Evolutionary conservation across 306 rosid species (phyloP), one percentile per base, ranked within the genome.

Genomic region (Comarum palustre): DNA sequence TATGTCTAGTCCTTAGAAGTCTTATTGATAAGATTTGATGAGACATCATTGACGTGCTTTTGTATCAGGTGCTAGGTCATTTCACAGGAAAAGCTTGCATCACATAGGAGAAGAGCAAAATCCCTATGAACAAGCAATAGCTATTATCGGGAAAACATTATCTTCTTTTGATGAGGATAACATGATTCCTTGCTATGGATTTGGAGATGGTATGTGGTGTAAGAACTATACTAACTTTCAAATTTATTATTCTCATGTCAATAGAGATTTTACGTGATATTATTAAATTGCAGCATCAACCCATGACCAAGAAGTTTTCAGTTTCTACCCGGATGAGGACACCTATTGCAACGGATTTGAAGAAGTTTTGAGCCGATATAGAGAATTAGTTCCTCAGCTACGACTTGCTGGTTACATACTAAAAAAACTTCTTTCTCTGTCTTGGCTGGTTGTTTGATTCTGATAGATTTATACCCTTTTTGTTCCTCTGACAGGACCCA

Each of bases 111-210:
- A 84, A 55, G 96, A 78, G 24, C 96, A 72, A 76, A 95, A 95
- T 87, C 97, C 99, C 4, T 95, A 95, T n/a, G 95, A 95, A 79
- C 96, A 95, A 73, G 96, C 96, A 48, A 95, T 91, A 80, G 61
- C 96, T 36, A 95, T 95, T 79, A 95, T 95, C 66, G 99, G 97
- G 51, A 85, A 95, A 78, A 91, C 99, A 41, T 66, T 91, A 74
- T 84, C 97, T 51, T 81, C 96, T 65, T 91, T 91, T 75, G 97
- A 91, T 64, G 99, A 90, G 79, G 97, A 95, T 81, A 95, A 91
- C 88, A 41, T 87, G 82, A 95, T 95, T 79, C 96, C 96, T 6
- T 95, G 99, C 68, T 95, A 84, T 75, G 99, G 99, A 77, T 95
- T 91, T 65, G 99, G 99, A 74, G 99, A 91, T 84, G 97, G 99